phyloP scores from a whole-genome alignment of 164 flowering plant species.

The Warburgia ugandensis region DNA sequence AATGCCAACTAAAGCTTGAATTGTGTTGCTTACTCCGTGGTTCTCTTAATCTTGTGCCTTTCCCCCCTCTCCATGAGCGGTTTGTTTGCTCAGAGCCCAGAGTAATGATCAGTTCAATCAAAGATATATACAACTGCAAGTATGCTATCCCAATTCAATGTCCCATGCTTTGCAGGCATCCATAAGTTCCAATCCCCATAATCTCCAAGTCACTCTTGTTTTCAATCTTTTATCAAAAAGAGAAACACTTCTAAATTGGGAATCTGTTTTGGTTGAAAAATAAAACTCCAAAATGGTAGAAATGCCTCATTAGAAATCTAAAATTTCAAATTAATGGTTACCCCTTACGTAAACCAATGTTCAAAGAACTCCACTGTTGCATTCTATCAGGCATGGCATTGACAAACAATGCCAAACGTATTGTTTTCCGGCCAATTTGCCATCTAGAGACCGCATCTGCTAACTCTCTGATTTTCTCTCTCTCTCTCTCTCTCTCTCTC shows the following conservation, averaged over 20 bases:
- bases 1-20: background rate
- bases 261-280: background rate
- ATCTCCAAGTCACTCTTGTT: constrained; percentile 2
- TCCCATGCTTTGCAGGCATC: constrained; percentile 95
- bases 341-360: no score
- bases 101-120: constrained; percentile 78
- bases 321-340: no score
- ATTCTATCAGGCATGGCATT: no score
- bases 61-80: constrained; percentile 50
- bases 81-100: constrained; percentile 88
- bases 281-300: no score
- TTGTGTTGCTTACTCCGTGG: background rate
- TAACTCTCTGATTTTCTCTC: no score
- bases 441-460: no score
- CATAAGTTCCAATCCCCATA: constrained; percentile 43
- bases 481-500: no score
- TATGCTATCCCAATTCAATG: constrained; percentile 83
- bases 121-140: constrained; percentile 93
- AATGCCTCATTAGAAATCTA: no score
- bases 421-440: no score
- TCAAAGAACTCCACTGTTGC: no score
- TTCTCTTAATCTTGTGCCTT: background rate
- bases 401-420: no score
- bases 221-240: background rate
- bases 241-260: background rate